Evolutionary conservation across 2,329 filamentous ascomycete species (phyloP), one percentile per base, ranked within the genome.

Genomic region (Aplosporella prunicola): DNA sequence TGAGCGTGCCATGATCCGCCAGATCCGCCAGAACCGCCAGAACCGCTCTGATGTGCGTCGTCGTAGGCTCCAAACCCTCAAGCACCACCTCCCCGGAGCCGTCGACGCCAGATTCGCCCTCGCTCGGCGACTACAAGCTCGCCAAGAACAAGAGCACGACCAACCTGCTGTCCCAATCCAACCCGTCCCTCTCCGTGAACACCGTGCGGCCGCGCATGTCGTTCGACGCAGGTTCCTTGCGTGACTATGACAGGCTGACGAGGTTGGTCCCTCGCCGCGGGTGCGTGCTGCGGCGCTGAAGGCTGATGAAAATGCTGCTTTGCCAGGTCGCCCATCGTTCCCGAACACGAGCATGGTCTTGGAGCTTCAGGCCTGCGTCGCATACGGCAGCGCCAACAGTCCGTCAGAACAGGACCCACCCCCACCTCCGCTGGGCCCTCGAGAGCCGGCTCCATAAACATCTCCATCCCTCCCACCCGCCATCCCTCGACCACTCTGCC

Each of bases 311-410:
- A 23, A 8, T 29, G 14, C 10, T 14, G 14, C 9, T 14, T 24
- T 29, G 33, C 24, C 34, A 41, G 39, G 29, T 85, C 84, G 53
- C 77, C 86, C 53, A 74, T 93, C 56, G 74, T 93, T 57, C 71
- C 78, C 47, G 87, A 89, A 62, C 85, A 89, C 63, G 87, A 93
- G 54, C 83, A 91, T 69, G 85, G 85, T 50, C 66, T 91, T 45
- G 85, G 85, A 38, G 73, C 81, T 29, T 93, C 86, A 40, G 88
- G 91, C 48, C 73, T 98, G 54, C 82, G 88, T 57, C 82, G 91
- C 52, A 98, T 98, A 60, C 83, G 91, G 58, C 89, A 95, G n/a
- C n/a, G n/a, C n/a, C n/a, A n/a, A n/a, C 72, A 35, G 7, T 70
- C 80, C 59, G 58, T 74, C 47, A 25, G 30, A 23, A 4, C 32